These are phyloP conservation scores for Ogataea hybrid DNA, from an alignment of 1,139 yeast species.

Conservation along the genomic window DNA sequence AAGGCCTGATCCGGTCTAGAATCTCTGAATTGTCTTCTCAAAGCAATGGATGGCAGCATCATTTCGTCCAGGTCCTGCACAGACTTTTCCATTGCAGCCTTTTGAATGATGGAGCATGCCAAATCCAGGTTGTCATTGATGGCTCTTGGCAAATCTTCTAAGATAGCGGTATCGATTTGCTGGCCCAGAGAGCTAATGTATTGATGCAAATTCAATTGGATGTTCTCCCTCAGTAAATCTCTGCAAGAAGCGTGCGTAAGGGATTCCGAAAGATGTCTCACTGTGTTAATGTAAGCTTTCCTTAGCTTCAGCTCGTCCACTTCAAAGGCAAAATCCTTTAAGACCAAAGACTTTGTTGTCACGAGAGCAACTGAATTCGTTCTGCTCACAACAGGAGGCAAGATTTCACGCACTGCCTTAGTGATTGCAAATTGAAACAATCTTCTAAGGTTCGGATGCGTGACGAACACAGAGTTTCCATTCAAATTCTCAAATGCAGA, in stretches of 20 bases:
- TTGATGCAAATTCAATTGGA: constrained; percentile 31
- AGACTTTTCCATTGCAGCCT: constrained; percentile 84
- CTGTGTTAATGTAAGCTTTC: constrained; percentile 69
- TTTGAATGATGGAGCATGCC: constrained; percentile 79
- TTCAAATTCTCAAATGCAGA: constrained; percentile 47
- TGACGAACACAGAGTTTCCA: constrained; percentile 74
- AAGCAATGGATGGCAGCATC: constrained; percentile 62
- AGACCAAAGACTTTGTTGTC: constrained; percentile 78
- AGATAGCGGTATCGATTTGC: constrained; percentile 43
- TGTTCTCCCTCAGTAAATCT: constrained; percentile 56
- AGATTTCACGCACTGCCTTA: constrained; percentile 83
- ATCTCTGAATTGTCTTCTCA: constrained; percentile 64
- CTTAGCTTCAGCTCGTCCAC: constrained; percentile 74
- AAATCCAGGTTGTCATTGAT: constrained; percentile 80
- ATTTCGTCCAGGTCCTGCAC: constrained; percentile 81
- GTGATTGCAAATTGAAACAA: constrained; percentile 82
- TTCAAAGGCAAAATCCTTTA: constrained; percentile 92
- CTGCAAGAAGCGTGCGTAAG: constrained; percentile 65
- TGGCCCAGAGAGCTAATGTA: constrained; percentile 34
- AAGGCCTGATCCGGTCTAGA: constrained; percentile 59
- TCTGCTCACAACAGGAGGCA: constrained; percentile 87
- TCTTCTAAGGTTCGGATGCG: constrained; percentile 73
- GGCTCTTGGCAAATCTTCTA: constrained; percentile 72
- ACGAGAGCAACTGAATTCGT: constrained; percentile 89
- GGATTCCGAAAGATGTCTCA: constrained; percentile 58